Conservation (phyloP, 306 rosid species). For the Rosa lucieae region DNA sequence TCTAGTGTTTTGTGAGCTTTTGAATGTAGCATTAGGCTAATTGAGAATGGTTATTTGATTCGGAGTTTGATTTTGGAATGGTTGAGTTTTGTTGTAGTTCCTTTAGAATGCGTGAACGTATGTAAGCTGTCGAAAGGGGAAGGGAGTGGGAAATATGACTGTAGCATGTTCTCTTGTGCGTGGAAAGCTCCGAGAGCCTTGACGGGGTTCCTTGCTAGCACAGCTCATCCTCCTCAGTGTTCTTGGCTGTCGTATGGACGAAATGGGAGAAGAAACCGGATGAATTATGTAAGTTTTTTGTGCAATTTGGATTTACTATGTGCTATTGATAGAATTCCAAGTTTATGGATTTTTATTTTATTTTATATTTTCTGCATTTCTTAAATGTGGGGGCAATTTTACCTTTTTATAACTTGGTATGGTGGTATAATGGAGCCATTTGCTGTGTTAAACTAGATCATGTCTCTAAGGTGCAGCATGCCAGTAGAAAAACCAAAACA, state of each 20-base stretch:
- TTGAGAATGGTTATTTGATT: background rate
- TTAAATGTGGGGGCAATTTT: background rate
- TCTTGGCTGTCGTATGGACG: constrained; percentile 34
- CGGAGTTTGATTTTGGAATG: constrained; percentile 27
- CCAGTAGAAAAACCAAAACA: background rate
- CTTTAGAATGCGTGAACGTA: constrained; percentile 84
- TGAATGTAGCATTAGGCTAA: constrained; percentile 3
- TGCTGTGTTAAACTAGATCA: background rate
- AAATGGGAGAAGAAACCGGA: constrained; percentile 62
- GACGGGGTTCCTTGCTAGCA: constrained; percentile 91
- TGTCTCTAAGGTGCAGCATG: background rate
- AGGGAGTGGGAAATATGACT: constrained; percentile 80
- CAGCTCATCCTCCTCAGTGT: constrained; percentile 64
- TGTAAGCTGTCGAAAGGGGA: constrained; percentile 78
- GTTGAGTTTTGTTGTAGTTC: constrained; percentile 51
- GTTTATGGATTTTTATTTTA: background rate
- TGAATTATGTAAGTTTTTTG: constrained; percentile 62
- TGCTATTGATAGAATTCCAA: background rate
- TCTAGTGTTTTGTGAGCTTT: constrained; percentile 13
- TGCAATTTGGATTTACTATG: constrained; percentile 9
- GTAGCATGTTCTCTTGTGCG: constrained; percentile 76
- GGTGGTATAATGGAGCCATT: background rate
- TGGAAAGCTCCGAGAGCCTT: constrained; percentile 95
- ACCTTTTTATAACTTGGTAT: background rate
- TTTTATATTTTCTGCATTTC: background rate